Evolutionary conservation across 1,139 yeast genomes (phyloP).

Genomic region (Suhomyces bokatorum): DNA sequence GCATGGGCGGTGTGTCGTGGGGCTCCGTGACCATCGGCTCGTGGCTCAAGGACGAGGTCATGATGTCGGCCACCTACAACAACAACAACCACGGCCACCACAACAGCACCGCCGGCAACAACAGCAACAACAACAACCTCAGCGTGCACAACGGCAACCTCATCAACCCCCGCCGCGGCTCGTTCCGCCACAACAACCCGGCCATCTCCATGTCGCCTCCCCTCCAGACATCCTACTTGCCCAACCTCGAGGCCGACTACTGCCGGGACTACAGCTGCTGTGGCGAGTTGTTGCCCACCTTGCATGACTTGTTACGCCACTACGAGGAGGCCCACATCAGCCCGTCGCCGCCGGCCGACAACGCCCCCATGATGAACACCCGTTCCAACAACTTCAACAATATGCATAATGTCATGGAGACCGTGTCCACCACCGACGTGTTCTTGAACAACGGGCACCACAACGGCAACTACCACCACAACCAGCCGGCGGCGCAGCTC

Average conservation of each 20-base stretch:
- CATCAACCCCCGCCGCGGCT: conserved; percentile 47
- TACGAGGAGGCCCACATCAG: conserved; percentile 95
- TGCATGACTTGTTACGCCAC: conserved; percentile 90
- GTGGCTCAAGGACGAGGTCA: conserved; percentile 93
- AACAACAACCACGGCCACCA: conserved; percentile 18
- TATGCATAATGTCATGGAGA: conserved; percentile 58
- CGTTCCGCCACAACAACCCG: conserved; percentile 33
- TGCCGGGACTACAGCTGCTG: conserved; percentile 97
- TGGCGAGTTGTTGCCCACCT: conserved; percentile 85
- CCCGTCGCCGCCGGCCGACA: conserved; percentile 59
- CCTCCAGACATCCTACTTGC: conserved; percentile 71
- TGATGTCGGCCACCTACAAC: conserved; percentile 43
- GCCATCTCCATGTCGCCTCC: conserved; percentile 61
- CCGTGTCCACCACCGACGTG: conserved; percentile 87
- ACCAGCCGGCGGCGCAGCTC: conserved; percentile 9
- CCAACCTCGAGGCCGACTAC: conserved; percentile 91
- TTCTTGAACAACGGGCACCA: conserved; percentile 49
- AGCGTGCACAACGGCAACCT: conserved; percentile 25
- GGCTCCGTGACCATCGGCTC: conserved; percentile 94
- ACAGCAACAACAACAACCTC: conserved; percentile 15
- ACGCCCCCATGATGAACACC: conserved; percentile 33
- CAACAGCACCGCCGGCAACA: conserved; percentile 11
- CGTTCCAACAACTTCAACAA: conserved; percentile 41
- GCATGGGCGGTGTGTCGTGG: conserved; percentile 99
- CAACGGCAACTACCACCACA: conserved; percentile 10